Base-by-base conservation (phyloP, 139 green algal species). In the Asterochloris erici region DNA sequence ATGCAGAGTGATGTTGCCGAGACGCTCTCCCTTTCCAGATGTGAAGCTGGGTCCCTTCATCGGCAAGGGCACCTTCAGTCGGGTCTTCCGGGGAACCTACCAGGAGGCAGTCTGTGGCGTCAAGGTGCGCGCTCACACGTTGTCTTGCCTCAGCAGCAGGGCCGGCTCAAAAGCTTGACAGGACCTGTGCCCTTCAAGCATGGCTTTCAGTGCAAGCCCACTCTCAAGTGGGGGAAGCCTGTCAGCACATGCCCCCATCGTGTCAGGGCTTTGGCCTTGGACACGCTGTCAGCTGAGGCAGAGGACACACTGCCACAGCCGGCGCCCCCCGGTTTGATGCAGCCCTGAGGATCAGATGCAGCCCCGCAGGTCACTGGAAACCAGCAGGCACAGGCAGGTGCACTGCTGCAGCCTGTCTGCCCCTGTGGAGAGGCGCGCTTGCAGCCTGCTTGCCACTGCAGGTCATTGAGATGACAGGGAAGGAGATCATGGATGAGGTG, bases 61-160 rank as follows among this genome's bases (percentile, higher is more conserved):
- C 11, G 88, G 86, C 4, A 64, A 78, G n/a, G 88, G 88, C n/a
- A 81, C 81, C 24, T 88, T 88, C 74, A 88, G 89, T 23, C 66
- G 83, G 61, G 81, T 92, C 9, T 92, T 90, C 74, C 74, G 89
- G 9, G 89, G 79, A n/a, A 79, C 79, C 66, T 97, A 91, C 91
- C 92, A 94, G 77, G 91, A 90, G 54, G 87, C 85, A n/a, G 78
- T 81, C 19, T 91, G 95, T 63, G 93, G 92, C 0, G 89, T 97
- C 28, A 97, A 97, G 84, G 88, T 95, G 26, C 19, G 68, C 47
- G 17, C 73, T 61, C 19, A 28, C 23, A 28, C 1, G 71, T 60
- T 27, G 47, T n/a, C n/a, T n/a, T n/a, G n/a, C n/a, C n/a, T n/a
- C n/a, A n/a, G n/a, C n/a, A n/a, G n/a, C n/a, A n/a, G n/a, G n/a